A percentile compares a stretch with the other conserved stretches of the same genome.
phyloP scores from a whole-genome alignment of 148 eudicot genomes.

The Hydrangea macrophylla region DNA sequence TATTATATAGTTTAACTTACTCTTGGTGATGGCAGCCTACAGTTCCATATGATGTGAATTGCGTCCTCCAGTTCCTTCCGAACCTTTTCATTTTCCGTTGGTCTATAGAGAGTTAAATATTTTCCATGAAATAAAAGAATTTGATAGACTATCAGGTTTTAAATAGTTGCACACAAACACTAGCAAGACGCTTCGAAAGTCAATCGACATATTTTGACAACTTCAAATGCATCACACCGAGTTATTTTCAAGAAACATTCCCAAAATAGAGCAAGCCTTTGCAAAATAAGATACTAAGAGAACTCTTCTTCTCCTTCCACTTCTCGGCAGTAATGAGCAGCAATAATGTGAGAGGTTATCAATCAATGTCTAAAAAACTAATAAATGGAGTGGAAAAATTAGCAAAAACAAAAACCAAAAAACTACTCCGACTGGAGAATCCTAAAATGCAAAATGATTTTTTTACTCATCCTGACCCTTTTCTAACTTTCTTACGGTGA shows the following conservation, averaged over 20 bases:
- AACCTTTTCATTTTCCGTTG: conserved; percentile 78
- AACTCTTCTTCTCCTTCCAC: not conserved
- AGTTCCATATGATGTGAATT: conserved; percentile 89
- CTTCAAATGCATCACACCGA: not conserved
- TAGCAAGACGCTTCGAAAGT: not conserved
- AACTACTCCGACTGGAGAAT: too few species aligned
- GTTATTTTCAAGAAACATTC: not conserved
- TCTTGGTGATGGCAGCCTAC: conserved; percentile 95
- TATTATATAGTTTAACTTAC: conserved; percentile 31
- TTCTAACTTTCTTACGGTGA: too few species aligned
- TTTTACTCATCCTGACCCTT: too few species aligned
- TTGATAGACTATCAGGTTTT: not conserved
- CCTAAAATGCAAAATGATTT: too few species aligned
- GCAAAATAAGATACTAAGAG: not conserved
- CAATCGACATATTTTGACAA: not conserved
- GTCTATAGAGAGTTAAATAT: conserved; percentile 40
- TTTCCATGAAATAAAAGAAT: not conserved
- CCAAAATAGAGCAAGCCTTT: not conserved
- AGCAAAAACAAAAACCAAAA: too few species aligned
- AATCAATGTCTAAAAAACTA: too few species aligned
- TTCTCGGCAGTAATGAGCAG: not conserved
- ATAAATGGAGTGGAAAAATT: too few species aligned
- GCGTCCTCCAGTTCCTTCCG: conserved; percentile 90
- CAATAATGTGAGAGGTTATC: too few species aligned
- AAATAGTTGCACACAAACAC: too few species aligned